These are phyloP conservation scores for Nitzschia palea DNA, from an alignment of 108 stramenopile species.

Conservation along the genomic window DNA sequence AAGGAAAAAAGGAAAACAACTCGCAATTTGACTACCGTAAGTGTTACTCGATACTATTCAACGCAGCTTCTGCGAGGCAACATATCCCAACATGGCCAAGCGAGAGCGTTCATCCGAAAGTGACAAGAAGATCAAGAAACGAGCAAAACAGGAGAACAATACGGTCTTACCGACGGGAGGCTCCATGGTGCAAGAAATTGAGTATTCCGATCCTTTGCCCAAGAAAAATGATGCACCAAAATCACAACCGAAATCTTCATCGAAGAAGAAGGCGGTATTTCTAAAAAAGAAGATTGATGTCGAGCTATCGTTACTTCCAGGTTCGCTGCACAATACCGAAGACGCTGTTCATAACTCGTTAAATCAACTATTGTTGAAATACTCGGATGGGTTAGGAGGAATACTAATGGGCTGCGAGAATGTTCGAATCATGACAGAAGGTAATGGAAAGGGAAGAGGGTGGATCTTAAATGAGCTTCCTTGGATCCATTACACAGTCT, in stretches of 20 bases:
- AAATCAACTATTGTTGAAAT: constrained; percentile 39
- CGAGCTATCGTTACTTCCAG: constrained; percentile 49
- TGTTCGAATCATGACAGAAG: constrained; percentile 16
- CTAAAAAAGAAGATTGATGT: constrained; percentile 37
- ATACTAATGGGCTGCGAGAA: constrained; percentile 53
- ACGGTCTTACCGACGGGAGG: too few relatives aligned
- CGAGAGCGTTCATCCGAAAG: constrained; percentile 22
- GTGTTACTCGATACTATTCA: too few relatives aligned
- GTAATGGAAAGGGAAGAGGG: constrained; percentile 35
- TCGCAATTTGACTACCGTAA: too few relatives aligned
- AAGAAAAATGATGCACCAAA: constrained; percentile 18
- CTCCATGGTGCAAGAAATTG: too few relatives aligned
- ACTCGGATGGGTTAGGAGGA: constrained; percentile 48
- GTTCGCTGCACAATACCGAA: constrained; percentile 36
- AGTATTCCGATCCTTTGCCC: too few relatives aligned
- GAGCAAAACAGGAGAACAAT: constrained; percentile 21
- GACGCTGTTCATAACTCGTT: constrained; percentile 37
- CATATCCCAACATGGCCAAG: too few relatives aligned
- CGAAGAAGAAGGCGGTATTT: constrained; percentile 16
- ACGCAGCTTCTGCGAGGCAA: too few relatives aligned
- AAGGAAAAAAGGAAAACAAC: too few relatives aligned
- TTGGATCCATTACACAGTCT: constrained; percentile 53
- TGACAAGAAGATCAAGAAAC: constrained; percentile 23
- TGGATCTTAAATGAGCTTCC: constrained; percentile 60
- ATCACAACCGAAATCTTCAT: background rate